Evolutionary conservation across 164 flowering plant species (phyloP), one percentile per base, ranked within the genome.

Genomic region (Vitis amurensis): DNA sequence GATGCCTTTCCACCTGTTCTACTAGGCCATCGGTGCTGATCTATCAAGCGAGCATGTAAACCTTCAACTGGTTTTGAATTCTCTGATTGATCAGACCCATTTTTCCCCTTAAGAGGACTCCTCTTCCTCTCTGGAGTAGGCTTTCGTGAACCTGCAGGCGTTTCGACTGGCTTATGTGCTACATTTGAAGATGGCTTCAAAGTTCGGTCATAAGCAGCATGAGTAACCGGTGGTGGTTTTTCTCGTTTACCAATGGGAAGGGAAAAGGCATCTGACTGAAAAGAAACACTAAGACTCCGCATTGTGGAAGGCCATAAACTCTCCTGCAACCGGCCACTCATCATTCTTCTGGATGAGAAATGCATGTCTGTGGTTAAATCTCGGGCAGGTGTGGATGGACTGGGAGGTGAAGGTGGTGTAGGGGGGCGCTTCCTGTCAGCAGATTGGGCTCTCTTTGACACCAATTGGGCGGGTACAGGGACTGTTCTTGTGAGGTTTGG

Each of bases 231-330:
- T 3, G 27, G 27, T 13, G 92, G 88, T 71, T 89, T 91, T 63
- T 90, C 99, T 80, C 81, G 90, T 85, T 86, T 93, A 61, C 74
- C 74, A 63, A 84, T 65, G 53, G 94, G 94, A 73, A 93, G 75
- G 3, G 99, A 88, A 66, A 85, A 78, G 11, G 82, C 57, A 79
- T 95, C 97, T 7, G 96, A 86, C 83, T 92, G 98, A 67, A 95
- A 92, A 53, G 98, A 89, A 55, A 87, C 97, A 74, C 84, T 85
- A 37, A 91, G 88, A 71, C 97, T 93, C 67, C 98, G 79, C 89
- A 87, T 87, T 8, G 96, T 90, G 15, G 97, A 89, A 37, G 98
- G 99, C 98, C 98, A 95, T 79, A 95, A 76, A 50, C 87, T 78
- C 77, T 94, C 97, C 2, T 85, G 80, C 51, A 75, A 62, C 61